These are phyloP conservation scores for Pseudocohnilembus persalinus DNA, from an alignment of 169 alveolate species.

Conservation along the genomic window DNA sequence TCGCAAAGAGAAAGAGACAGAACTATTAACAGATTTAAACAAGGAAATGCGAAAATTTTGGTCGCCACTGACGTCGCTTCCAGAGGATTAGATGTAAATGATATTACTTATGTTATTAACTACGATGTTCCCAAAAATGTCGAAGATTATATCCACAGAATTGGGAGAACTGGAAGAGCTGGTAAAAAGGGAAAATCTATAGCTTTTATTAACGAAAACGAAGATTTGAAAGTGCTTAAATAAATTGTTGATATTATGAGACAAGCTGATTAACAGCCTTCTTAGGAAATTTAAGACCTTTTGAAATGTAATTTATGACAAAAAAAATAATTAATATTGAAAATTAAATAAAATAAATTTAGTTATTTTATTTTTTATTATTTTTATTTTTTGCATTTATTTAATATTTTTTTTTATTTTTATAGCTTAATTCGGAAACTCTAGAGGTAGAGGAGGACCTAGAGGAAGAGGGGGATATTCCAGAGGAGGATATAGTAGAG, in stretches of 20 bases:
- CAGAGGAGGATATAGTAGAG: not conserved
- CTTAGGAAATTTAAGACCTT: slow-evolving; percentile 92
- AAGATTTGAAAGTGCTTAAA: slow-evolving; percentile 87
- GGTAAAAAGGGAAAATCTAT: slow-evolving; percentile 93
- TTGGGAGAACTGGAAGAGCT: slow-evolving; percentile 98
- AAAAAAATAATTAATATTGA: too few relatives aligned
- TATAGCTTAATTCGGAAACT: not conserved
- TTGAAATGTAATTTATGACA: too few relatives aligned
- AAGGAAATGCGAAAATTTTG: slow-evolving; percentile 93
- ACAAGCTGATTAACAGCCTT: slow-evolving; percentile 92
- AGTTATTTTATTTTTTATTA: too few relatives aligned
- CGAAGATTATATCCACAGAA: slow-evolving; percentile 98
- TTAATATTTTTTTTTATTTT: too few relatives aligned
- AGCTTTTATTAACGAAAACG: slow-evolving; percentile 93
- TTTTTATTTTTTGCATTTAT: too few relatives aligned
- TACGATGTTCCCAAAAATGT: slow-evolving; percentile 98
- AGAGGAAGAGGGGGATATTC: slow-evolving; percentile 1
- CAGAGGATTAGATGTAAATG: slow-evolving; percentile 98
- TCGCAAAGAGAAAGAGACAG: slow-evolving; percentile 73
- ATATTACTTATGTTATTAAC: slow-evolving; percentile 95
- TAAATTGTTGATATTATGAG: slow-evolving; percentile 92
- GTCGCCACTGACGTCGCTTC: slow-evolving; percentile 99
- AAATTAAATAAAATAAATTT: too few relatives aligned
- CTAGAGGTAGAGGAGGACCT: not conserved
- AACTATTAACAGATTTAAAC: slow-evolving; percentile 94